Evolutionary conservation across 2,329 filamentous ascomycete genomes (phyloP), one percentile per base, ranked within the genome.

Genomic region (Botrytis sinoallii): DNA sequence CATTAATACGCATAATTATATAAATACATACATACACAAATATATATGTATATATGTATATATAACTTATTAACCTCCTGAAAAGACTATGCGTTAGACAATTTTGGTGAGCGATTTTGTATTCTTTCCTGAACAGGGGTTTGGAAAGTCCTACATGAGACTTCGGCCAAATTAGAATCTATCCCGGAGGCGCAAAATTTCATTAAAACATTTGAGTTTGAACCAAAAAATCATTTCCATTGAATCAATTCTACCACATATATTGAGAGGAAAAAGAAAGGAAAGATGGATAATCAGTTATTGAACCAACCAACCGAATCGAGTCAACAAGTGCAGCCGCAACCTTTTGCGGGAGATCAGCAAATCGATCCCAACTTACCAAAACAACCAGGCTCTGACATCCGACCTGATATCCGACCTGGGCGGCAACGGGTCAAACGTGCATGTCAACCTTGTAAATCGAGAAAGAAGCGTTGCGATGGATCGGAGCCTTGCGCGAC

Each of bases 371-470:
- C 66, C 18, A 57, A 69, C 20, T 40, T 57, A 32, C 38, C 66
- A 20, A 42, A 32, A 12, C 66, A 69, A 42, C 48, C 32, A 57
- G 48, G n/a, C 48, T 42, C 66, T 69, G 70, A 67, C 38, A 67
- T 72, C 70, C 70, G 70, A 64, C 61, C 70, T 66, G 70, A 71
- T 3, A 71, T 66, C 70, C 70, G 70, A 67, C 70, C 70, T 67
- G 61, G 38, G 25, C 70, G 70, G 38, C 70, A 72, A 59, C 60
- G 70, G 46, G 70, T 72, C n/a, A 72, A 72, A 67, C 70, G 70
- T n/a, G 70, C 70, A 52, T 72, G 70, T 55, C 70, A 72, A 59
- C 70, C 70, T 52, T 72, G 70, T 35, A 72, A 72, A 67, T 72
- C 70, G 22, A 65, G 70, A 72, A 72, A 72, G 70, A 72, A 72